Evolutionary conservation across 2,329 filamentous ascomycete genomes (phyloP).

Genomic region (Taxawa tesnikishii): DNA sequence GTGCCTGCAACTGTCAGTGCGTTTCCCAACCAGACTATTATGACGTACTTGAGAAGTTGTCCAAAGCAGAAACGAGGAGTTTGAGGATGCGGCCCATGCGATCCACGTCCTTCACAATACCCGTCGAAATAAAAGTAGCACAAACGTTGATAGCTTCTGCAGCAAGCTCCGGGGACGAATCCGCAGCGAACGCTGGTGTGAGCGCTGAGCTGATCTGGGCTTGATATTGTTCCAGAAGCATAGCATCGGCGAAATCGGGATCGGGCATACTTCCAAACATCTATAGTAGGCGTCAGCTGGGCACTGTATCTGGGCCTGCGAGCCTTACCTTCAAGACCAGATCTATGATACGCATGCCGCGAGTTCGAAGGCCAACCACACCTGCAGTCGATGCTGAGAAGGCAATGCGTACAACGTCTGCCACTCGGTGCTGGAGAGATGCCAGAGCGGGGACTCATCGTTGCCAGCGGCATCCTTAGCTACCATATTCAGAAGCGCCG

Average conservation of each 20-base stretch:
- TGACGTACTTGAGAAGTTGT: constrained; percentile 65
- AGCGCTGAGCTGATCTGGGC: constrained; percentile 94
- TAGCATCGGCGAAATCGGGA: constrained; percentile 94
- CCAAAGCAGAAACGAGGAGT: constrained; percentile 76
- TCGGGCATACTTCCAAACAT: constrained; percentile 94
- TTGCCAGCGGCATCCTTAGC: constrained; percentile 67
- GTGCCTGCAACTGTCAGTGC: constrained; percentile 63
- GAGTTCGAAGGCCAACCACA: constrained; percentile 78
- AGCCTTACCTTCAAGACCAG: constrained; percentile 63
- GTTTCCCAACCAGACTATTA: not conserved
- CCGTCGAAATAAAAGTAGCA: constrained; percentile 93
- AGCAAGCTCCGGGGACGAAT: constrained; percentile 90
- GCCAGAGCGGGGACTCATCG: constrained; percentile 65
- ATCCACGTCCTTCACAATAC: constrained; percentile 93
- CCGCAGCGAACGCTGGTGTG: constrained; percentile 88
- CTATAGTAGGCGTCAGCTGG: constrained; percentile 17
- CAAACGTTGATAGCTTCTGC: constrained; percentile 96
- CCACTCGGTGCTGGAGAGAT: constrained; percentile 70
- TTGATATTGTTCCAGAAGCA: constrained; percentile 94
- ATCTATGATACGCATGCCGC: constrained; percentile 87
- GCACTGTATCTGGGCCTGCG: not conserved
- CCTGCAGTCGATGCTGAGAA: constrained; percentile 95
- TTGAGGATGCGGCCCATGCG: constrained; percentile 98
- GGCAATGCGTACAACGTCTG: constrained; percentile 89
- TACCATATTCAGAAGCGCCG: constrained; percentile 68